Evolutionary conservation across 2,329 filamentous ascomycete genomes (phyloP), one percentile per base, ranked within the genome.

Genomic region (Trichoderma guizhouense): DNA sequence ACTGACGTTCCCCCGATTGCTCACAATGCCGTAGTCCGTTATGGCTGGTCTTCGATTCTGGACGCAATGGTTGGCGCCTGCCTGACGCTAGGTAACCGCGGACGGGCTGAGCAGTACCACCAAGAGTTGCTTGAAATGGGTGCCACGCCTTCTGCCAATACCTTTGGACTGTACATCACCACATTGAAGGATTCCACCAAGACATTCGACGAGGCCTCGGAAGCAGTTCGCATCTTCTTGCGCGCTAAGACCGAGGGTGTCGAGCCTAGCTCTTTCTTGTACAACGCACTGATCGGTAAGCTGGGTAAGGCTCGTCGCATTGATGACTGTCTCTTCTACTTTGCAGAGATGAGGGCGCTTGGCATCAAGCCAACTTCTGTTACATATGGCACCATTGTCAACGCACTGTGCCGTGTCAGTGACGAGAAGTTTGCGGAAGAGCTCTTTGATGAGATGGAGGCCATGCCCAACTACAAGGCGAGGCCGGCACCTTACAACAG

Each of bases 391-490:
- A 99, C 96, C 14, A 95, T 99, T 77, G 95, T 99, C 83, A 99
- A 99, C 77, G 96, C 96, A 28, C 89, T 99, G 15, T 98, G 95
- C 87, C 93, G 96, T 77, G 96, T 98, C 71, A 97, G 94, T 76
- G 96, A 99, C 77, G 95, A 98, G 84, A 97, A 95, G 79, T 97
- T 98, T 80, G 96, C 96, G 32, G 96, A 98, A 79, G 94, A 98
- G 82, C 90, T 98, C 77, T 99, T 99, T 79, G 94, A 98, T 79
- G 96, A 99, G 85, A 99, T 99, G 96, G 96, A 99, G 85, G 90
- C 92, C 61, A 97, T 97, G 92, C 92, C 94, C 71, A 99, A 99
- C 85, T 99, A 99, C 89, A 98, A 98, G 86, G 94, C 96, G 53
- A 92, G 96, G 11, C 95, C 96, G 30, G 96, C 96, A 28, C 96